Evolutionary conservation across 371 early-diverging fungal genomes (phyloP).

Genomic region (Mucor sp.): DNA sequence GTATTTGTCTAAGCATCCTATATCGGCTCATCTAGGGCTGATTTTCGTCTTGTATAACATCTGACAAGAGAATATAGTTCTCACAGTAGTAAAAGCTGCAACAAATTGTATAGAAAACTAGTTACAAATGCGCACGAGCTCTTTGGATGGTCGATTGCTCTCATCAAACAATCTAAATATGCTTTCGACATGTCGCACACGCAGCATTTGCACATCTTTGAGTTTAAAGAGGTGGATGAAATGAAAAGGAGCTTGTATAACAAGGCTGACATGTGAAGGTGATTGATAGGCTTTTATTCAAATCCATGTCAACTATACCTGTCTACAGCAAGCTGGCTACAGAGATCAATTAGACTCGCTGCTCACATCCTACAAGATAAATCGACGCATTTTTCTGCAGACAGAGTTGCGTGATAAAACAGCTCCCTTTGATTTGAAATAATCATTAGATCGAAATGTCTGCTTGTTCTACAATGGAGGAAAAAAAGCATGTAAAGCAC

Average conservation of each 20-base stretch:
- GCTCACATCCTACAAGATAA: background rate
- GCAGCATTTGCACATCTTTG: background rate
- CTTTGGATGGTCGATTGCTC: background rate
- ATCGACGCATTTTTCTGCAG: background rate
- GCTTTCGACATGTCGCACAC: background rate
- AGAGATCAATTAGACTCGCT: background rate
- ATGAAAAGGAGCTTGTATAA: background rate
- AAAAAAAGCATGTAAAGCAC: conserved; percentile 5
- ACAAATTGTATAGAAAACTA: background rate
- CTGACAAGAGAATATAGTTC: background rate
- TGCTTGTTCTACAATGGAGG: background rate
- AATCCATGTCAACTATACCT: background rate
- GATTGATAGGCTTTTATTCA: background rate
- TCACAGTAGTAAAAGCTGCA: background rate
- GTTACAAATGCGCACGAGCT: background rate
- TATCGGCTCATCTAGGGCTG: background rate
- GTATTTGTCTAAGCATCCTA: background rate
- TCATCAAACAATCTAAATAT: background rate
- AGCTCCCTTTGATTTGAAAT: background rate
- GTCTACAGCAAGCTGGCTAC: background rate
- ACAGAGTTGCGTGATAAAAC: background rate
- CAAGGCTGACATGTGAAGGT: background rate
- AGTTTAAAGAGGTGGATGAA: background rate
- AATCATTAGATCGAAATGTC: background rate
- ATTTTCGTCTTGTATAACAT: background rate